A percentile compares a stretch with the other conserved stretches of the same genome.
phyloP scores from a whole-genome alignment of 2,329 filamentous ascomycete species.

The Fusarium coffeatum region DNA sequence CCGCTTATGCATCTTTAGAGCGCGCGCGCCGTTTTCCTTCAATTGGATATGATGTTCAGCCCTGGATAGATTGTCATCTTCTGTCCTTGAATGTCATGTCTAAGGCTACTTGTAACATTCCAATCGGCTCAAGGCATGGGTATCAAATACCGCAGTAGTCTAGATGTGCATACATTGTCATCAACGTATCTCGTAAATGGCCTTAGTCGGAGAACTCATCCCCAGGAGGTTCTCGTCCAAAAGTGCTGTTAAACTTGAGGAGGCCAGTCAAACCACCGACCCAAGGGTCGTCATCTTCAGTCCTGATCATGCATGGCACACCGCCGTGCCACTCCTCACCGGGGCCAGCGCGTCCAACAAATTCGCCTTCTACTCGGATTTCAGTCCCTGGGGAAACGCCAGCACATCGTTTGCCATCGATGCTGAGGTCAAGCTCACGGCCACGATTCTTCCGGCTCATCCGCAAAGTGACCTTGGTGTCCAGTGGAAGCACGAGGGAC shows the following conservation, averaged over 20 bases:
- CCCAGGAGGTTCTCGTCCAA: constrained; percentile 66
- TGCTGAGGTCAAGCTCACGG: constrained; percentile 80
- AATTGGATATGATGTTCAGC: constrained; percentile 8
- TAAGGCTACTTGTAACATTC: neutral
- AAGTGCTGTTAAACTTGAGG: constrained; percentile 97
- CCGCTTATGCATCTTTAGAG: constrained; percentile 1
- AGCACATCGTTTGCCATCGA: constrained; percentile 77
- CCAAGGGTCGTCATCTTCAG: constrained; percentile 88
- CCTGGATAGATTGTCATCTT: neutral
- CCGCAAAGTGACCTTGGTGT: constrained; percentile 83
- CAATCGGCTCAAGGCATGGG: constrained; percentile 12
- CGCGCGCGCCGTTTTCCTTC: neutral
- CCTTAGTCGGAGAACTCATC: constrained; percentile 48
- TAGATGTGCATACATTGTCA: constrained; percentile 7
- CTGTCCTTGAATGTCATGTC: neutral
- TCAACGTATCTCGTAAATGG: neutral
- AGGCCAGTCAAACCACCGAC: constrained; percentile 93
- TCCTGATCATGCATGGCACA: constrained; percentile 89
- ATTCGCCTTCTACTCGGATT: constrained; percentile 88
- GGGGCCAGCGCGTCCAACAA: constrained; percentile 64
- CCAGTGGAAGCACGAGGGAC: constrained; percentile 87
- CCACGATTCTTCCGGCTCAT: constrained; percentile 84
- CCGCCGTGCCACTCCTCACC: constrained; percentile 75
- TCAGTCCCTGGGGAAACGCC: constrained; percentile 82
- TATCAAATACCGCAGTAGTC: constrained; percentile 31